These are phyloP conservation scores for Pseudognaphalium luteoalbum DNA, from an alignment of 129 eudicot genomes.

Conservation along the genomic window DNA sequence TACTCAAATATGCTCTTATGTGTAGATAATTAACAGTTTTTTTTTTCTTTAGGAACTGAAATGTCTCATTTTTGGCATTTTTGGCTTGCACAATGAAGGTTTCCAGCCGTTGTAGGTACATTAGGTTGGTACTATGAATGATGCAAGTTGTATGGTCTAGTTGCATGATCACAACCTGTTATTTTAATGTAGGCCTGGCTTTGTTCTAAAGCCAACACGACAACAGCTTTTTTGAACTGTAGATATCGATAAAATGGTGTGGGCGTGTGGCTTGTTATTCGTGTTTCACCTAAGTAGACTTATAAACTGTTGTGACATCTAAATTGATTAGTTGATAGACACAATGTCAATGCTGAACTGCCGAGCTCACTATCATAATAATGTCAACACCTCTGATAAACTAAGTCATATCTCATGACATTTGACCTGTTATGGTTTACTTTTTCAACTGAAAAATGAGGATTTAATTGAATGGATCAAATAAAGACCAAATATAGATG, in stretches of 20 bases:
- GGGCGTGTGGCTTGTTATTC: not conserved
- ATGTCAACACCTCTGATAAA: not conserved
- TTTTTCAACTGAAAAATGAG: not conserved
- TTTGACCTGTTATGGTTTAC: not conserved
- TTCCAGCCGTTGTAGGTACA: not conserved
- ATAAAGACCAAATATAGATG: not conserved
- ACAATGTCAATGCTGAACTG: not conserved
- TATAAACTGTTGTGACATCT: not conserved
- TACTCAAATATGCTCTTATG: not conserved
- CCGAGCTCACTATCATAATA: not conserved
- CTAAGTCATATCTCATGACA: not conserved
- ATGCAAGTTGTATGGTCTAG: not conserved
- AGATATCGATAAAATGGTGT: not conserved
- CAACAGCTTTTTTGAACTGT: not conserved
- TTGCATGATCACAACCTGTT: not conserved
- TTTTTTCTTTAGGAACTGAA: not conserved
- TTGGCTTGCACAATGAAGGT: not conserved
- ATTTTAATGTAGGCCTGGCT: not conserved
- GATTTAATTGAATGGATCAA: not conserved
- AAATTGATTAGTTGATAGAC: not conserved
- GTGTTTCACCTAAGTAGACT: not conserved
- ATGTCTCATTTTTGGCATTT: constrained; percentile 12
- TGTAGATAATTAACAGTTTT: not conserved
- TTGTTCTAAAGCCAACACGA: not conserved
- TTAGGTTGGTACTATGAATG: not conserved